phyloP scores from a whole-genome alignment of 441 rosid genomes.

The Arabidopsis lyrata region DNA sequence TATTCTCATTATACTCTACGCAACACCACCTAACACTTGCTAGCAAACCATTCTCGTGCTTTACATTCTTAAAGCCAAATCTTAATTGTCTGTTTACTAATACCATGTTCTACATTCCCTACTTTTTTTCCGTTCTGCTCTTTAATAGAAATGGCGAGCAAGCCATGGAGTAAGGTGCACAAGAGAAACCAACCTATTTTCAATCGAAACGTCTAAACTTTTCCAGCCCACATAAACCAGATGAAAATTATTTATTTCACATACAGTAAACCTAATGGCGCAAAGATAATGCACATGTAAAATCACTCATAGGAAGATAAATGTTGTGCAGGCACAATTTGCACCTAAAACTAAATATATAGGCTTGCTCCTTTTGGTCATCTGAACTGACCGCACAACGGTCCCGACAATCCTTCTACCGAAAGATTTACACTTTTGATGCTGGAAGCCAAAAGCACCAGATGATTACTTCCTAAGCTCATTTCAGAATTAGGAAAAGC shows the following conservation, averaged over 20 bases:
- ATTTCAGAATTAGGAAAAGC: conserved; percentile 10
- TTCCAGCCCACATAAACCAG: conserved; percentile 15
- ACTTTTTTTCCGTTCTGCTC: too few species aligned
- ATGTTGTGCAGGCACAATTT: conserved; percentile 21
- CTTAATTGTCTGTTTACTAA: too few species aligned
- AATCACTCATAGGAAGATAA: conserved; percentile 18
- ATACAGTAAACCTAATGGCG: conserved; percentile 2
- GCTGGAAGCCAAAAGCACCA: conserved; percentile 57
- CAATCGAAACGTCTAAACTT: neutral
- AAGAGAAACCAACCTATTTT: neutral
- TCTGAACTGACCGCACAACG: conserved; percentile 94
- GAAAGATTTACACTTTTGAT: conserved; percentile 77
- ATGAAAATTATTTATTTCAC: conserved; percentile 12
- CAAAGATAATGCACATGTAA: conserved; percentile 12
- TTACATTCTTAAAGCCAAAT: too few species aligned
- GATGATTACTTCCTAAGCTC: conserved; percentile 32
- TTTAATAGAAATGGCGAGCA: too few species aligned
- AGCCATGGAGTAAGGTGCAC: too few species aligned
- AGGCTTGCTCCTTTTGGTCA: conserved; percentile 89
- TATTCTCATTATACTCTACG: too few species aligned
- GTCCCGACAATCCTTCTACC: conserved; percentile 91
- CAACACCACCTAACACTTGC: too few species aligned
- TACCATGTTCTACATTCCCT: too few species aligned
- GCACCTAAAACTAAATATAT: conserved; percentile 18
- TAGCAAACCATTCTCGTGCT: too few species aligned